Evolutionary conservation across 192 early-diverging fungal species (phyloP).

Genomic region (Coemansia reversa): DNA sequence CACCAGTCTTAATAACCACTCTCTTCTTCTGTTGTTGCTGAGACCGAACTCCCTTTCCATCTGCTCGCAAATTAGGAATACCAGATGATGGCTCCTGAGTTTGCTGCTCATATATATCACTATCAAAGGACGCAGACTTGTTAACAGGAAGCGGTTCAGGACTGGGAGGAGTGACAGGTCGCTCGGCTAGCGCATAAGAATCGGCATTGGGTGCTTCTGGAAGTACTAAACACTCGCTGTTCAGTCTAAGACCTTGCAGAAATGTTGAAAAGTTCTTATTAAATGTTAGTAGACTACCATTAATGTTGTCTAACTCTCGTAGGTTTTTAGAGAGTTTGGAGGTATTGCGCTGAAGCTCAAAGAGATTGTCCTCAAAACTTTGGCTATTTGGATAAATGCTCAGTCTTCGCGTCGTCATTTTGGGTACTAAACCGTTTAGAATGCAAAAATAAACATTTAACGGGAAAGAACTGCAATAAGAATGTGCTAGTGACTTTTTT

Average conservation of each 20-base stretch:
- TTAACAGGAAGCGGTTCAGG: neutral
- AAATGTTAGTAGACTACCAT: constrained; percentile 42
- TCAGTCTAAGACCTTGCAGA: constrained; percentile 45
- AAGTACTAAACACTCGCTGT: constrained; percentile 47
- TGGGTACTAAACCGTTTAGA: neutral
- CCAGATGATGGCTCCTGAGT: neutral
- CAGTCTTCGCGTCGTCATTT: constrained; percentile 44
- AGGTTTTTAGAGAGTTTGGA: constrained; percentile 34
- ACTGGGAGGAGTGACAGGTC: constrained; percentile 32
- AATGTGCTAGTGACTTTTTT: no score
- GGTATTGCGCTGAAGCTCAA: constrained; percentile 47
- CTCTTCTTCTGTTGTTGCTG: constrained; percentile 30
- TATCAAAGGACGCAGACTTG: neutral
- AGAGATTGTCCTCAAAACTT: constrained; percentile 46
- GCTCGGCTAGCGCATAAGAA: constrained; percentile 29
- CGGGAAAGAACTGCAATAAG: no score
- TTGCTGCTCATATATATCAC: neutral
- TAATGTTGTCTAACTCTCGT: constrained; percentile 42
- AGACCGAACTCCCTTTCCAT: neutral
- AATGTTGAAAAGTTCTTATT: constrained; percentile 51
- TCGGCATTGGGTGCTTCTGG: constrained; percentile 44
- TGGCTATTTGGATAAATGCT: constrained; percentile 52
- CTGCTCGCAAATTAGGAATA: constrained; percentile 6
- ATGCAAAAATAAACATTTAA: neutral
- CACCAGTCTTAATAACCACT: constrained; percentile 38